Percentiles rank a stretch among this genome's conserved stretches.
Conservation (phyloP, 768 basidiomycete genomes). For the Calocybe cyanea region DNA sequence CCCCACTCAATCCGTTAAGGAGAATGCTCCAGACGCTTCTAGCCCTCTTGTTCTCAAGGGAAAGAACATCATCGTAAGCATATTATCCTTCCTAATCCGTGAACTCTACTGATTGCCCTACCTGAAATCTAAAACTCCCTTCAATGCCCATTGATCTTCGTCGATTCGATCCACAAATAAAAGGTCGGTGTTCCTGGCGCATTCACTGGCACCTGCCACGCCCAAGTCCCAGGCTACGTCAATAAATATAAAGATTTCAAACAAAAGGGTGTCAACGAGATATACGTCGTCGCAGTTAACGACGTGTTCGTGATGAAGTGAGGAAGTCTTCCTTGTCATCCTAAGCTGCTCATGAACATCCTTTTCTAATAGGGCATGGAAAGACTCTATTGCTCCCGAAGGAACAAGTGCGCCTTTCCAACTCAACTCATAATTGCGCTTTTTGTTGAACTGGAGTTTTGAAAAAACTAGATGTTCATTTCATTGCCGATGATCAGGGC, state of each 20-base stretch:
- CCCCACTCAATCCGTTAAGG: slow-evolving; percentile 53
- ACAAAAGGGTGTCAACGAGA: slow-evolving; percentile 67
- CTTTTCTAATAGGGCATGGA: slow-evolving; percentile 54
- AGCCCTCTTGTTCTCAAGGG: slow-evolving; percentile 46
- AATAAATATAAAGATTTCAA: slow-evolving; percentile 65
- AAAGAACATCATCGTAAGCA: slow-evolving; percentile 56
- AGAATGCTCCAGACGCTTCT: slow-evolving; percentile 44
- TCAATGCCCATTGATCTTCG: neutral
- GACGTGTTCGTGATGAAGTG: slow-evolving; percentile 72
- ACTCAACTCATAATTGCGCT: neutral
- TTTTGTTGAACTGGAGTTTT: too few relatives aligned
- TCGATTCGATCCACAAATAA: too few relatives aligned
- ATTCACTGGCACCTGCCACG: slow-evolving; percentile 70
- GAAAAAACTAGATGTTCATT: slow-evolving; percentile 46
- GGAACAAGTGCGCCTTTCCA: slow-evolving; percentile 50
- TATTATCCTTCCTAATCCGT: slow-evolving; percentile 16
- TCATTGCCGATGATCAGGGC: slow-evolving; percentile 69
- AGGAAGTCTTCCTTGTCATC: slow-evolving; percentile 9
- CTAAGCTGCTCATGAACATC: neutral
- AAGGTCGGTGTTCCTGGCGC: slow-evolving; percentile 76
- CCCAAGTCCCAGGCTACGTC: slow-evolving; percentile 63
- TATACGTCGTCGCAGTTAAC: slow-evolving; percentile 75
- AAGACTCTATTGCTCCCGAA: slow-evolving; percentile 50
- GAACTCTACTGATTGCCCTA: too few relatives aligned
- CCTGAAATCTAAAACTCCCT: too few relatives aligned